Base-by-base conservation (phyloP, 495 filamentous ascomycete genomes). In the Xylaria grammica region DNA sequence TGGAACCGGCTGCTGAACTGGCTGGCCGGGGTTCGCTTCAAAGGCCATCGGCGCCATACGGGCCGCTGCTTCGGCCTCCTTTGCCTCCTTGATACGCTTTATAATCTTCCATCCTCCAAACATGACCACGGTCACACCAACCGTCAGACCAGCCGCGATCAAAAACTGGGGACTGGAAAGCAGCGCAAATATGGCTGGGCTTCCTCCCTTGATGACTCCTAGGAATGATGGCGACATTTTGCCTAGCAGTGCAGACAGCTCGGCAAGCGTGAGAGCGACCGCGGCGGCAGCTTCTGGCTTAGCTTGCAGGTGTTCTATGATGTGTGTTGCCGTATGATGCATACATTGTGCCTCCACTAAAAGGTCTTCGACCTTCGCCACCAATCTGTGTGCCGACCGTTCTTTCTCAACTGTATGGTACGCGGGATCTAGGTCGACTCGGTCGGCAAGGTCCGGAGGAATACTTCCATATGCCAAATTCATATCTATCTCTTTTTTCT, bases 41-140 rank as follows among this genome's bases (percentile, higher is more conserved):
- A 74, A 69, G 13, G 69, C 69, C 72, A 74, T 72, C 10, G 72
- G 69, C 17, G 20, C 20, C 78, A 69, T 84, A 72, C 85, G 78
- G 29, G 80, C 80, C 60, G 84, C 81, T 32, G 82, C 80, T 63
- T 79, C 79, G 7, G 76, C 75, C 2, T 72, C 71, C 34, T 71
- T 71, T 50, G 70, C 63, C 64, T 79, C 73, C 68, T 77, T 59
- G 66, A 97, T 89, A 69, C 88, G 87, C 81, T 97, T 96, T 78
- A 99, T 87, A 71, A 99, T 97, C 80, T 95, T 97, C 85, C 91
- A 97, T 15, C 95, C 95, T 44, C 95, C 95, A 57, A 99, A 88
- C 78, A 95, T 93, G 67, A 99, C 89, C 4, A 99, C 87, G 0
- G 93, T 97, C 15, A 94, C 90, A 15, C 93, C 94, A 0, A 96